Conservation (phyloP, 2,329 filamentous ascomycete genomes). For the Exophiala sideris region DNA sequence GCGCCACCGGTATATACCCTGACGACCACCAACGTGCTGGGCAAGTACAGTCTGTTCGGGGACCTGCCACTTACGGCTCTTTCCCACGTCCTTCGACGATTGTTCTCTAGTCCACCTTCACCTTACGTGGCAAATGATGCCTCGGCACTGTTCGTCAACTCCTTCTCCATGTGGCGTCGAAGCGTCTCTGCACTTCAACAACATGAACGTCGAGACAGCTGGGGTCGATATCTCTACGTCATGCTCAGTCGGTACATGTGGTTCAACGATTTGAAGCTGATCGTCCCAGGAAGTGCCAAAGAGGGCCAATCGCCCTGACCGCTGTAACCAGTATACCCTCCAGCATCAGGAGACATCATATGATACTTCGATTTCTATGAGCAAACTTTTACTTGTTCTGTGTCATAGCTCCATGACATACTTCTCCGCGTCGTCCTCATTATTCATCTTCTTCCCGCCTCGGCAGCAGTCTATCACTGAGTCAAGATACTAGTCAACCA, state of each 20-base stretch:
- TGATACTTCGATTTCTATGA: no score
- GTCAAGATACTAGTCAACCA: slow-evolving; percentile 49
- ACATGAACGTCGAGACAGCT: not conserved
- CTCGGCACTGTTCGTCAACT: not conserved
- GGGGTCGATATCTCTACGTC: not conserved
- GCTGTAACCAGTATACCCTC: no score
- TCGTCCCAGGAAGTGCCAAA: no score
- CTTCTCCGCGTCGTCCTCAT: not conserved
- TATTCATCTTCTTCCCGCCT: not conserved
- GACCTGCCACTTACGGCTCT: not conserved
- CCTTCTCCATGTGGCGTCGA: not conserved
- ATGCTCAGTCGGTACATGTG: not conserved
- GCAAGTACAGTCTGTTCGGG: not conserved
- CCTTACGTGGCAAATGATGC: not conserved
- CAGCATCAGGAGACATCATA: no score
- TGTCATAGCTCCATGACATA: no score
- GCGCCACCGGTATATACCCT: not conserved
- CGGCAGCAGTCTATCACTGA: not conserved
- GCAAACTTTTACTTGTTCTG: no score
- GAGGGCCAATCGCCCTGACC: no score
- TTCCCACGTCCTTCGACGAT: not conserved
- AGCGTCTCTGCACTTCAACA: not conserved
- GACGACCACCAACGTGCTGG: not conserved
- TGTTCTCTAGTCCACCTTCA: not conserved
- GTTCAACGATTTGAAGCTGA: not conserved